Evolutionary conservation across 1,139 yeast species (phyloP).

Genomic region (Taphrina populina): DNA sequence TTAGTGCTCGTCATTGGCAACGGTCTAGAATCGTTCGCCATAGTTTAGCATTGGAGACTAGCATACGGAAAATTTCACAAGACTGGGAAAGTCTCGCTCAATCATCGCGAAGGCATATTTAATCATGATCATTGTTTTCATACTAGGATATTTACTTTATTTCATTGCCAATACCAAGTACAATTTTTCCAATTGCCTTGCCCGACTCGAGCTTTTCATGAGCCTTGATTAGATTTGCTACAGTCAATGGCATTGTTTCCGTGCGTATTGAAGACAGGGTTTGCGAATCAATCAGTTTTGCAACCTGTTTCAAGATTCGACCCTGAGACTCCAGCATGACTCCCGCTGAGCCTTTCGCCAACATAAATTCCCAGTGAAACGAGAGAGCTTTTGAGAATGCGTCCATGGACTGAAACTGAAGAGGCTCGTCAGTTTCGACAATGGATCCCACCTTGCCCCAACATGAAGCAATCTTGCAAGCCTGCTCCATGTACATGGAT

Average conservation of each 20-base stretch:
- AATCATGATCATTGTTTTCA: too few species aligned
- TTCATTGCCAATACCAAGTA: constrained; percentile 5
- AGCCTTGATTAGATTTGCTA: constrained; percentile 9
- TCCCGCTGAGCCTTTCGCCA: constrained; percentile 11
- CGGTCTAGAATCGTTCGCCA: too few species aligned
- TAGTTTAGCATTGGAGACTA: too few species aligned
- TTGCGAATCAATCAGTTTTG: constrained; percentile 7
- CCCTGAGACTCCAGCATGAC: constrained; percentile 25
- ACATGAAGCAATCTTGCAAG: constrained; percentile 15
- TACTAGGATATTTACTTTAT: too few species aligned
- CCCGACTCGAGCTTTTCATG: constrained; percentile 22
- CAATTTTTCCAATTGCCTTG: constrained; percentile 20
- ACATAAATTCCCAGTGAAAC: constrained; percentile 27
- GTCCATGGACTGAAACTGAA: constrained; percentile 6
- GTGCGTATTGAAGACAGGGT: constrained; percentile 4
- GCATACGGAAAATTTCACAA: too few species aligned
- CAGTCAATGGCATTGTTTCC: constrained; percentile 5
- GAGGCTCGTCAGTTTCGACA: constrained; percentile 23
- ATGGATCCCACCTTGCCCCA: constrained; percentile 26
- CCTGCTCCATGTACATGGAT: constrained; percentile 7
- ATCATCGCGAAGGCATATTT: too few species aligned
- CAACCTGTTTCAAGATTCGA: constrained; percentile 6
- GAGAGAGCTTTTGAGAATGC: constrained; percentile 21
- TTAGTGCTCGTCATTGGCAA: background rate
- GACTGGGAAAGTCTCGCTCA: too few species aligned